A percentile compares a stretch with the other conserved stretches of the same genome.
Conservation (phyloP, 2,329 filamentous ascomycete genomes). For the Stemphylium vesicarium region DNA sequence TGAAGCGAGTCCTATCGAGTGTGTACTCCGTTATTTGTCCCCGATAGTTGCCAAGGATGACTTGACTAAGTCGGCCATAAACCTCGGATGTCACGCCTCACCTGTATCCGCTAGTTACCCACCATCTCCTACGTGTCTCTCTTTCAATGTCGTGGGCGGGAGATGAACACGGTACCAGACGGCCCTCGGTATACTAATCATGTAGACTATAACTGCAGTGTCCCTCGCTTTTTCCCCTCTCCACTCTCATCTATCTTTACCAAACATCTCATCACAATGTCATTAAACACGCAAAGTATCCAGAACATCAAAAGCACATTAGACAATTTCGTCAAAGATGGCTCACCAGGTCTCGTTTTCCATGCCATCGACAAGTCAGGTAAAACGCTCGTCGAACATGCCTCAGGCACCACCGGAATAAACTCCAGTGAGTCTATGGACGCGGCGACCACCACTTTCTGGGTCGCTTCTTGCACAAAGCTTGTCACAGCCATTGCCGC, state of each 20-base stretch:
- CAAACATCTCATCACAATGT: slow-evolving; percentile 27
- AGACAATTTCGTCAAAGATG: slow-evolving; percentile 36
- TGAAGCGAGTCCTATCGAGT: not conserved
- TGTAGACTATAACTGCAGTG: no score
- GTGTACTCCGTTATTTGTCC: not conserved
- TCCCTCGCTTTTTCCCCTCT: not conserved
- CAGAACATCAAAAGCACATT: slow-evolving; percentile 48
- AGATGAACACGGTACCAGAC: no score
- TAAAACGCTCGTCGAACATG: slow-evolving; percentile 50
- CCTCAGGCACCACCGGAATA: slow-evolving; percentile 51
- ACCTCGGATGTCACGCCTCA: no score
- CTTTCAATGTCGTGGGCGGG: no score
- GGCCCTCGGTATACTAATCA: not conserved
- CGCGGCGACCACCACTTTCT: slow-evolving; percentile 63
- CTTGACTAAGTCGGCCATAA: not conserved
- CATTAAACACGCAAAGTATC: slow-evolving; percentile 36
- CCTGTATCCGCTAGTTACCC: no score
- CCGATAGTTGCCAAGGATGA: not conserved
- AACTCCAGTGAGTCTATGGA: slow-evolving; percentile 60
- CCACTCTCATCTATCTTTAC: not conserved
- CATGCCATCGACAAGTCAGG: slow-evolving; percentile 55
- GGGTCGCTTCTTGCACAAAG: slow-evolving; percentile 61
- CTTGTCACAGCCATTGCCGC: slow-evolving; percentile 42
- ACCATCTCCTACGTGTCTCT: no score
- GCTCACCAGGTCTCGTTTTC: slow-evolving; percentile 54